These are phyloP conservation scores for Zasmidium angulare DNA, from an alignment of 2,329 filamentous ascomycete genomes.

Conservation along the genomic window DNA sequence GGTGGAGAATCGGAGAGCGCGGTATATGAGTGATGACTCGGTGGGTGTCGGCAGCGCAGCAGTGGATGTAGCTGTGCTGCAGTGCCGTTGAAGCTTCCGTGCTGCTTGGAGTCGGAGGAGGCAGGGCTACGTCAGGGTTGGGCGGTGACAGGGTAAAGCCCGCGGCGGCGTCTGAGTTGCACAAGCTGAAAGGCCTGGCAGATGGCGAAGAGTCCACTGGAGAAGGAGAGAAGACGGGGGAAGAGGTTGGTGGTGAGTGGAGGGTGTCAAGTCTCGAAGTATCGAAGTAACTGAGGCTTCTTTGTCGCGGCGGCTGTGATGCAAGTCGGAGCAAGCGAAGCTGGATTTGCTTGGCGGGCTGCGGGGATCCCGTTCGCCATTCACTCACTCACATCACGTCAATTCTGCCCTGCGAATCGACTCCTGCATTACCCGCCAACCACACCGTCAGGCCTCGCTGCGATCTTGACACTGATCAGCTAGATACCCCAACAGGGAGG, in stretches of 20 bases:
- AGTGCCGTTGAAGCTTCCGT: background rate
- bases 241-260: background rate
- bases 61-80: background rate
- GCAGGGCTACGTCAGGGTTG: background rate
- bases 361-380: background rate
- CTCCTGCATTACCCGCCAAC: no score
- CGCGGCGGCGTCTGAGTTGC: background rate
- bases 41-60: conserved; percentile 1
- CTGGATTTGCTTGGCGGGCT: background rate
- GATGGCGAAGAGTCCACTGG: background rate
- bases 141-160: background rate
- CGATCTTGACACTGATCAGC: no score
- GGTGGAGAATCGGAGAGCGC: background rate
- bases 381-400: background rate
- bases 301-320: background rate
- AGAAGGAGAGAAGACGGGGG: background rate
- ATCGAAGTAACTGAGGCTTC: background rate
- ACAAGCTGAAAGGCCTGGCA: background rate
- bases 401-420: no score
- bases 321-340: background rate
- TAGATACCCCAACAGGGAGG: no score
- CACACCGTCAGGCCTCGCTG: no score
- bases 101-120: background rate
- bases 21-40: background rate
- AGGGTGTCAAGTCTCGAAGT: background rate